A percentile compares a stretch with the other conserved stretches of the same genome.
phyloP scores from a whole-genome alignment of 805 yeast species.

The Babjeviella inositovora region DNA sequence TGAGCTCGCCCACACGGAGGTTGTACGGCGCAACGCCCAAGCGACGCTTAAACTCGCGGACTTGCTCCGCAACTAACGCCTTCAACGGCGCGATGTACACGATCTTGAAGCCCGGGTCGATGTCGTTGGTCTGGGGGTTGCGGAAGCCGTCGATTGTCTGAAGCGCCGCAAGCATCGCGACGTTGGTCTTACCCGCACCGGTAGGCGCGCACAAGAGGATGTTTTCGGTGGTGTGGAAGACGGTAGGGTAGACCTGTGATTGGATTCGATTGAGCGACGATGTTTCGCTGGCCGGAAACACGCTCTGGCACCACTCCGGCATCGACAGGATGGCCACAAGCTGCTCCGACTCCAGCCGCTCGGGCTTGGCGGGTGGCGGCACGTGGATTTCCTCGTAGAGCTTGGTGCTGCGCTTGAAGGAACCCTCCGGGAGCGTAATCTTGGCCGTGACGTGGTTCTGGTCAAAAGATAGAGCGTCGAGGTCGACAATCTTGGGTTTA shows the following conservation, averaged over 20 bases:
- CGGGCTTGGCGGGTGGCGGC: conserved; percentile 63
- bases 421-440: conserved; percentile 68
- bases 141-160: conserved; percentile 39
- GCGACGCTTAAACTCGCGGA: conserved; percentile 66
- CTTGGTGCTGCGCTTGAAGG: conserved; percentile 58
- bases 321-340: conserved; percentile 42
- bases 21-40: conserved; percentile 41
- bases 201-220: conserved; percentile 91
- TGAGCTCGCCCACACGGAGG: conserved; percentile 64
- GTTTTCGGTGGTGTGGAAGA: conserved; percentile 57
- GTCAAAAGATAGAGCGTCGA: conserved; percentile 48
- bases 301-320: conserved; percentile 73
- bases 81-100: conserved; percentile 89
- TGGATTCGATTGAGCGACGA: conserved; percentile 66
- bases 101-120: conserved; percentile 47
- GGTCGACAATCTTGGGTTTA: conserved; percentile 39
- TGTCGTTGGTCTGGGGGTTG: conserved; percentile 23
- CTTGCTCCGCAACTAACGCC: conserved; percentile 93
- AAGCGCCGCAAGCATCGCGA: conserved; percentile 76
- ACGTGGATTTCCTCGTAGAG: conserved; percentile 79
- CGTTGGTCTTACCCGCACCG: conserved; percentile 97
- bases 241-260: conserved; percentile 66
- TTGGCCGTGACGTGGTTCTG: conserved; percentile 56
- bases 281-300: conserved; percentile 57
- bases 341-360: conserved; percentile 13